Conservation (phyloP, 2,329 filamentous ascomycete genomes). For the Phialophora verrucosa region DNA sequence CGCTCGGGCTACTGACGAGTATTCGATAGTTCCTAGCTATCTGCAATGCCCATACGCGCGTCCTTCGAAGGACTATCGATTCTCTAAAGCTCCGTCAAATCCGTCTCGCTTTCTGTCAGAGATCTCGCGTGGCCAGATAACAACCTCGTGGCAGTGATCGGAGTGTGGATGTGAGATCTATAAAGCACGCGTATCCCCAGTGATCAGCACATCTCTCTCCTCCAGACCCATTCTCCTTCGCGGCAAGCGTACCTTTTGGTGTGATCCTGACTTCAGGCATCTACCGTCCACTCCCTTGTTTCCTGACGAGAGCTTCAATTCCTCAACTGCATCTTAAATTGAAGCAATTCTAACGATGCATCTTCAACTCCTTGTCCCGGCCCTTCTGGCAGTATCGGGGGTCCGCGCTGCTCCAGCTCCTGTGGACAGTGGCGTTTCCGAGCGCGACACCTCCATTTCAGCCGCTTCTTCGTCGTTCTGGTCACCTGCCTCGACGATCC, state of each 20-base stretch:
- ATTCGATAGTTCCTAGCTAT: conserved; percentile 15
- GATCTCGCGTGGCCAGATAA: conserved; percentile 24
- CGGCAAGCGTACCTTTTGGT: conserved; percentile 18
- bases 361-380: conserved; percentile 25
- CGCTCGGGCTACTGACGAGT: conserved; percentile 6
- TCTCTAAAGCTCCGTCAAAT: background rate
- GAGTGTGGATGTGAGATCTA: conserved; percentile 8
- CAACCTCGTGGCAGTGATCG: conserved; percentile 22
- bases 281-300: conserved; percentile 21
- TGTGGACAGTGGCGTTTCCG: conserved; percentile 18
- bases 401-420: conserved; percentile 24
- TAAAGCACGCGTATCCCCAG: conserved; percentile 7
- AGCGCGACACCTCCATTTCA: conserved; percentile 23
- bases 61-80: conserved; percentile 10
- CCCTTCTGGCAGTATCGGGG: conserved; percentile 24
- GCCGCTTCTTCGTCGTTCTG: conserved; percentile 20
- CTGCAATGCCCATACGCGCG: conserved; percentile 4
- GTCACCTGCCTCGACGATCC: conserved; percentile 30
- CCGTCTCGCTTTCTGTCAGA: conserved; percentile 11
- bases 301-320: background rate
- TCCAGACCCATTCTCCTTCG: conserved; percentile 20
- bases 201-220: conserved; percentile 5
- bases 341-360: conserved; percentile 20
- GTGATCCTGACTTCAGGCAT: conserved; percentile 18
- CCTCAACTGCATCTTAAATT: background rate